Conservation (phyloP, 805 yeast genomes). For the Metschnikowia cerradonensis region DNA sequence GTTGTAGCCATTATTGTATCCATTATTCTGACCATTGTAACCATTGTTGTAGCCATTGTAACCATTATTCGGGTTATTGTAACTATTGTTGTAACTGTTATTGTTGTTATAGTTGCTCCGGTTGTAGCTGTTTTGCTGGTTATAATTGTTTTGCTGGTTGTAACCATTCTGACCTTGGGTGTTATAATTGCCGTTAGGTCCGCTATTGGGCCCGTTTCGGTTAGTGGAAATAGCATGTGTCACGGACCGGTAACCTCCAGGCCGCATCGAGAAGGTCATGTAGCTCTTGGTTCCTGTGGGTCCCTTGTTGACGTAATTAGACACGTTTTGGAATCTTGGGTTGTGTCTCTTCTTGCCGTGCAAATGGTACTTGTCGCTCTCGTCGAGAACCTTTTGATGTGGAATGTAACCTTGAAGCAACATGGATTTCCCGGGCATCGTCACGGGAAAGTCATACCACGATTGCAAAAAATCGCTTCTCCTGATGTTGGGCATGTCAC, state of each 20-base stretch:
- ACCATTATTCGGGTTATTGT: not conserved
- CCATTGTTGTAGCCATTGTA: not conserved
- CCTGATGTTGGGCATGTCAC: constrained; percentile 43
- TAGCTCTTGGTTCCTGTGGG: constrained; percentile 35
- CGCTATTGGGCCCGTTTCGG: constrained; percentile 8
- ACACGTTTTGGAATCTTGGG: constrained; percentile 14
- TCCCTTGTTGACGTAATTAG: constrained; percentile 37
- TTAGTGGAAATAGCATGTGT: constrained; percentile 8
- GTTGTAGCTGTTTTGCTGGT: not conserved
- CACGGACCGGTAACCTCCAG: constrained; percentile 38
- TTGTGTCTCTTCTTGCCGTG: constrained; percentile 37
- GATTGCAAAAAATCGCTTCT: constrained; percentile 40
- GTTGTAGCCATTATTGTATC: not conserved
- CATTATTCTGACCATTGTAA: not conserved
- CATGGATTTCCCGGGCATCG: constrained; percentile 71
- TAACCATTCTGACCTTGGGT: not conserved
- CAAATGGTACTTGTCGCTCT: constrained; percentile 64
- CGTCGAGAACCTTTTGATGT: constrained; percentile 55
- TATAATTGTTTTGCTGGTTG: not conserved
- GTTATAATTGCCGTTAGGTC: constrained; percentile 5
- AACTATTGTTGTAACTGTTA: not conserved
- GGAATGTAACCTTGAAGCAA: constrained; percentile 74
- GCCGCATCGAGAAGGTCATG: constrained; percentile 30
- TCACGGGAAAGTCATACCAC: constrained; percentile 59
- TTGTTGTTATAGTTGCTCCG: not conserved